Evolutionary conservation across 1,284 basidiomycete genomes (phyloP), one percentile per base, ranked within the genome.

Genomic region (Leccinum cinnamomeum): DNA sequence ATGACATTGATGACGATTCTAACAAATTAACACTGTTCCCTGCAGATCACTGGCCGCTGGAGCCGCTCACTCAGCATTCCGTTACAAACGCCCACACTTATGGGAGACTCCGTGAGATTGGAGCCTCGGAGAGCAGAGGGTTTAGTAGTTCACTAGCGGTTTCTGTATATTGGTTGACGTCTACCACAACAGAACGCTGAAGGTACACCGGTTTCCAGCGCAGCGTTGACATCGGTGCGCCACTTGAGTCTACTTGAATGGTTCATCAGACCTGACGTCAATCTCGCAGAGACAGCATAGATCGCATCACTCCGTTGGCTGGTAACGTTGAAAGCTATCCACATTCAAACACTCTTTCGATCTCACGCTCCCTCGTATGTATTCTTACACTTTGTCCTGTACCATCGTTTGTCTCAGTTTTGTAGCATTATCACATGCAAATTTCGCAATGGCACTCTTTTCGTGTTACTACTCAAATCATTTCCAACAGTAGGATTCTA

Each of bases 1-100:
- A 82, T 54, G 71, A 69, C 57, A 35, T 71, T 66, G 5, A 76
- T 53, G 6, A 35, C 30, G 7, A 62, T 65, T 44, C 62, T 59
- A 5, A 50, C 58, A 20, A 62, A 60, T 7, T 33, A 50, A 30
- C 55, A n/a, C 16, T 48, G 14, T 33, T 46, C 44, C 44, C 44
- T 20, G 44, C 18, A 20, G n/a, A 11, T 46, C 44, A 20, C 28
- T 28, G 28, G 28, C 28, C 28, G 28, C 28, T 28, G 28, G 28
- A 28, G 28, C 28, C 28, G 23, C 5, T 56, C 70, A 20, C 35
- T 58, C 25, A 58, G 4, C 11, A 41, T 65, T 23, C 64, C 61
- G 5, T 44, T 73, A 30, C 64, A 65, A 44, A 18, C 33, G 1
- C 6, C 57, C 18, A 10, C 53, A 1, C 7, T 20, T n/a, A 44